Conservation (phyloP, 2,329 filamentous ascomycete genomes). For the Arthrobotrys sinensis region DNA sequence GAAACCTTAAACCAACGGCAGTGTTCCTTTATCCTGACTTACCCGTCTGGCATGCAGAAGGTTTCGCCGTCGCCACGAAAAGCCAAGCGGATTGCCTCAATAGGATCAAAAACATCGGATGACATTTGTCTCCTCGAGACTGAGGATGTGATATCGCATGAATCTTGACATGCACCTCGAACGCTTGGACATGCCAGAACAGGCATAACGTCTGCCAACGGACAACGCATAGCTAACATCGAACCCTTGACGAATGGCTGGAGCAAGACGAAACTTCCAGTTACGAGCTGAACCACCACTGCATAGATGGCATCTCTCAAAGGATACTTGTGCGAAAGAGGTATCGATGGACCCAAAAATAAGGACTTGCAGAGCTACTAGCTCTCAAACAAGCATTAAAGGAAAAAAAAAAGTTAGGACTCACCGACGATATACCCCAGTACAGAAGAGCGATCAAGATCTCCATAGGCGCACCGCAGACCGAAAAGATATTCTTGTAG, state of each 20-base stretch:
- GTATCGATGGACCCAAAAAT: conserved; percentile 36
- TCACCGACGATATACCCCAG: conserved; percentile 76
- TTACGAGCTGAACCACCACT: conserved; percentile 33
- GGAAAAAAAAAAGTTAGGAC: conserved; percentile 50
- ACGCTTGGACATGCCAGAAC: conserved; percentile 55
- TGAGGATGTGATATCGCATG: conserved; percentile 48
- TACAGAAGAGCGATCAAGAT: conserved; percentile 80
- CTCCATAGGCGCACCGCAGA: conserved; percentile 79
- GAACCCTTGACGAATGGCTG: not conserved
- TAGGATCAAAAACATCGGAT: conserved; percentile 46
- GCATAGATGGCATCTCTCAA: conserved; percentile 31
- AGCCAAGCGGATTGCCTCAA: conserved; percentile 6
- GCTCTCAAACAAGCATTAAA: conserved; percentile 32
- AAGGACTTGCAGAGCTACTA: conserved; percentile 13
- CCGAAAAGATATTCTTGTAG: conserved; percentile 77
- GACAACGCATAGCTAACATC: conserved; percentile 49
- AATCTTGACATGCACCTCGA: conserved; percentile 40
- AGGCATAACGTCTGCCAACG: conserved; percentile 47
- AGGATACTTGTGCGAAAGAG: conserved; percentile 37
- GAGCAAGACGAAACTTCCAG: conserved; percentile 14
- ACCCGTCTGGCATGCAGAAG: conserved; percentile 40
- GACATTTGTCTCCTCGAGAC: conserved; percentile 35
- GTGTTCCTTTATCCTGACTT: conserved; percentile 29
- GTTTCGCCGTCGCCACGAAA: conserved; percentile 35
- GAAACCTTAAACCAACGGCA: conserved; percentile 38